Percentiles rank a stretch among this genome's conserved stretches.
Evolutionary conservation across 345 rosid genomes (phyloP).

Genomic region (Trapa bicornis): DNA sequence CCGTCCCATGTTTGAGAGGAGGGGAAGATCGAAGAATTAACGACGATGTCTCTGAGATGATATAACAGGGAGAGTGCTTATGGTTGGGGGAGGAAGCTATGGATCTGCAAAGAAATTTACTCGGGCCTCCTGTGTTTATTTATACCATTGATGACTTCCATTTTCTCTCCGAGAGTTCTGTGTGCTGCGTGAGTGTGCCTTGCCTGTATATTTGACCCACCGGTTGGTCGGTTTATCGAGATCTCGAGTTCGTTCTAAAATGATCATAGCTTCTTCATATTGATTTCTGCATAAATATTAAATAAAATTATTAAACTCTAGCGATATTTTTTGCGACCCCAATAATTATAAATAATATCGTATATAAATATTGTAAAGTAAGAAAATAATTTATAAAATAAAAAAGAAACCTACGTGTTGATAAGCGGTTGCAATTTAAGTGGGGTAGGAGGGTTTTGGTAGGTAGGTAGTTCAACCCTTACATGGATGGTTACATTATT

Average conservation of each 20-base stretch:
- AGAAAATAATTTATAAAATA: too few species aligned
- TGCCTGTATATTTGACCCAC: slow-evolving; percentile 2
- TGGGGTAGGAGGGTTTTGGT: background rate
- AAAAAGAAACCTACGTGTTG: too few species aligned
- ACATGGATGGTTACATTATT: background rate
- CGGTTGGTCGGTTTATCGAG: slow-evolving; percentile 3
- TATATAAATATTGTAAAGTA: too few species aligned
- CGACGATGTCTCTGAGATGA: background rate
- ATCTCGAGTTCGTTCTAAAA: too few species aligned
- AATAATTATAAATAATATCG: too few species aligned
- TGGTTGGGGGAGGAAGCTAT: background rate
- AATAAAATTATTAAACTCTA: too few species aligned
- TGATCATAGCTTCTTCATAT: too few species aligned
- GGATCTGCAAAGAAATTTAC: slow-evolving; percentile 1
- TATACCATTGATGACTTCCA: background rate
- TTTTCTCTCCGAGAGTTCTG: background rate
- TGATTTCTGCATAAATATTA: too few species aligned
- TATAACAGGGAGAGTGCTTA: background rate
- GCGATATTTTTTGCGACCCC: too few species aligned
- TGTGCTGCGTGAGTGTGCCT: background rate
- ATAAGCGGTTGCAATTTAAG: background rate
- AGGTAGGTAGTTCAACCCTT: slow-evolving; percentile 8
- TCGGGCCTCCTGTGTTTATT: slow-evolving; percentile 5
- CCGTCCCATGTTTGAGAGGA: slow-evolving; percentile 21
- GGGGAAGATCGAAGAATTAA: background rate